A percentile compares a stretch with the other conserved stretches of the same genome.
Evolutionary conservation across 2,329 filamentous ascomycete genomes (phyloP).

Genomic region (Exophiala calicioides): DNA sequence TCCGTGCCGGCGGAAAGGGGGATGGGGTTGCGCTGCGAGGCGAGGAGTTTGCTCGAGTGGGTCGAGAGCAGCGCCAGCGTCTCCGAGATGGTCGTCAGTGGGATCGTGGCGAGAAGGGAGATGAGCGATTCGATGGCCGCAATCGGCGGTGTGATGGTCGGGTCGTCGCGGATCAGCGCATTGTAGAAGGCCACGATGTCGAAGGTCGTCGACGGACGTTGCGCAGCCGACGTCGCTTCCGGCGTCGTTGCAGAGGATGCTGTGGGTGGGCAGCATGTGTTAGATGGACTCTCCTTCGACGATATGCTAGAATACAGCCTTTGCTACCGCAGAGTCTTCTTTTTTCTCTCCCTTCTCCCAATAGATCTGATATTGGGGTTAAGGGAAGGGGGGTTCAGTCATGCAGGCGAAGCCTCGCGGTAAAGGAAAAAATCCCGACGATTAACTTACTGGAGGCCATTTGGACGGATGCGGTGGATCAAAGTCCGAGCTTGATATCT

Average conservation of each 20-base stretch:
- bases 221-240: slow-evolving; percentile 9
- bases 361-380: not conserved
- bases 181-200: slow-evolving; percentile 68
- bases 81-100: slow-evolving; percentile 86
- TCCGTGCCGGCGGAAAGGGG: slow-evolving; percentile 92
- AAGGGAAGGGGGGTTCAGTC: slow-evolving; percentile 1
- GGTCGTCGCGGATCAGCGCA: slow-evolving; percentile 65
- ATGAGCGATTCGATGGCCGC: slow-evolving; percentile 92
- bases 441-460: slow-evolving; percentile 14
- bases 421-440: slow-evolving; percentile 2
- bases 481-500: not conserved
- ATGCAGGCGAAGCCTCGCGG: not conserved
- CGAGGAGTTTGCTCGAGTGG: slow-evolving; percentile 75
- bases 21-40: slow-evolving; percentile 80
- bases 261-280: slow-evolving; percentile 1
- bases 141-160: slow-evolving; percentile 90
- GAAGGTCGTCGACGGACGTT: slow-evolving; percentile 23
- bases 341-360: too few species aligned
- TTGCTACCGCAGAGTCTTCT: not conserved
- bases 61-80: slow-evolving; percentile 81
- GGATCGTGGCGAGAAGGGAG: slow-evolving; percentile 75
- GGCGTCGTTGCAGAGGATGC: slow-evolving; percentile 14
- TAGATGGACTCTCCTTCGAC: too few species aligned
- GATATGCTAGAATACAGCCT: not conserved
- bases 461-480: not conserved